Conservation (phyloP, 805 yeast genomes). For the Myxozyma mucilagina region DNA sequence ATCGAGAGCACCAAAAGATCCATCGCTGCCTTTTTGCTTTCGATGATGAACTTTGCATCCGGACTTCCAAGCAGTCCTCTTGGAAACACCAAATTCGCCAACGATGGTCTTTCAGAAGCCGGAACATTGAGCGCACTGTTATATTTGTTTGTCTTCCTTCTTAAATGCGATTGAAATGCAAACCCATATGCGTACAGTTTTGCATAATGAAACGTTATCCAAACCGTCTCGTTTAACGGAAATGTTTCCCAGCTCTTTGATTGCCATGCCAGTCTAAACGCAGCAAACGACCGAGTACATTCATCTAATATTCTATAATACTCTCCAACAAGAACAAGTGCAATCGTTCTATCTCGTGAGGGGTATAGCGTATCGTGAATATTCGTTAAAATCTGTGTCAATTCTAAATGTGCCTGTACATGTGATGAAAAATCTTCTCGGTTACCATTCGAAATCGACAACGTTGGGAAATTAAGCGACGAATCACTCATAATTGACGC, state of each 20-base stretch:
- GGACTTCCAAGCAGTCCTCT: constrained; percentile 32
- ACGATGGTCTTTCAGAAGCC: constrained; percentile 6
- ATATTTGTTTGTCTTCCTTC: constrained; percentile 18
- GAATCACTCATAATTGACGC: constrained; percentile 17
- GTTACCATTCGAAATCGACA: constrained; percentile 17
- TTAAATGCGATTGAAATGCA: constrained; percentile 33
- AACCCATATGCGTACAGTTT: constrained; percentile 33
- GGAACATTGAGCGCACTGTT: constrained; percentile 8
- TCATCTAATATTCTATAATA: constrained; percentile 34
- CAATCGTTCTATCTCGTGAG: constrained; percentile 33
- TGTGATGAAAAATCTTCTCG: constrained; percentile 29
- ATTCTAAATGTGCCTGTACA: constrained; percentile 32
- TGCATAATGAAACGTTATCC: constrained; percentile 32
- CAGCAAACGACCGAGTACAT: constrained; percentile 32
- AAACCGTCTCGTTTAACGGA: constrained; percentile 30
- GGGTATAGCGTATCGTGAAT: constrained; percentile 35
- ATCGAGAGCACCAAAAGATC: constrained; percentile 28
- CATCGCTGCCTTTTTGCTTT: constrained; percentile 30
- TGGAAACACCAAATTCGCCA: constrained; percentile 29
- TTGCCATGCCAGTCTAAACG: constrained; percentile 31
- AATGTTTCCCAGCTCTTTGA: constrained; percentile 28
- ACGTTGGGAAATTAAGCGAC: constrained; percentile 31
- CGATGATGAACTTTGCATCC: constrained; percentile 33
- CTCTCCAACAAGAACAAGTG: constrained; percentile 33
- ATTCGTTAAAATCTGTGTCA: constrained; percentile 34